Percentiles rank a stretch among this genome's conserved stretches.
phyloP scores from a whole-genome alignment of 2,329 filamentous ascomycete species.

The Colletotrichum nymphaeae region DNA sequence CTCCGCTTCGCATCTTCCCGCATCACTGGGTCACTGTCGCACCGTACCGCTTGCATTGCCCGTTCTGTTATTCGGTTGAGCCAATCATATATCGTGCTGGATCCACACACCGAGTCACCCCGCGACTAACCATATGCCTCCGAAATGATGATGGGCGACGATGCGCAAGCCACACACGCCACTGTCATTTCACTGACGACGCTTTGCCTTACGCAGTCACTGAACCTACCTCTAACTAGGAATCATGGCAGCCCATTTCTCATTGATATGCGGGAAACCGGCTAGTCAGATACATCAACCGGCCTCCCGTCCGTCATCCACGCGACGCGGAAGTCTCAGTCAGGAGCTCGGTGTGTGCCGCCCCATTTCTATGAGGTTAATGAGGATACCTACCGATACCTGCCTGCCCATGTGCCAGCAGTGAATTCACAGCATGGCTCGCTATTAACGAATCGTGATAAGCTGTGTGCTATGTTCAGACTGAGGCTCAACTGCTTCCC shows the following conservation, averaged over 20 bases:
- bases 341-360: not conserved
- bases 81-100: conserved; percentile 9
- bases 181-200: conserved; percentile 20
- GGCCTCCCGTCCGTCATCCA: conserved; percentile 12
- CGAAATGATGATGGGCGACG: conserved; percentile 19
- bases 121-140: conserved; percentile 16
- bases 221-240: too few relatives aligned
- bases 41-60: not conserved
- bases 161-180: conserved; percentile 33
- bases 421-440: conserved; percentile 3
- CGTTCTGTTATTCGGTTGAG: not conserved
- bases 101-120: conserved; percentile 2
- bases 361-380: not conserved
- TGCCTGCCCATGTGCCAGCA: not conserved
- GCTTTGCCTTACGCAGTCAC: not conserved
- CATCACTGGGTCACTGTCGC: not conserved
- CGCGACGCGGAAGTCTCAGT: conserved; percentile 14
- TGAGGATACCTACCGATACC: not conserved
- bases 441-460: not conserved
- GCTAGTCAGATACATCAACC: not conserved
- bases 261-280: not conserved
- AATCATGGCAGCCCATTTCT: not conserved
- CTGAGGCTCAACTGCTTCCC: not conserved
- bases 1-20: conserved; percentile 13
- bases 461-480: not conserved